A percentile compares a stretch with the other conserved stretches of the same genome.
Evolutionary conservation across 192 early-diverging fungal genomes (phyloP).

Genomic region (Physocladia obscura): DNA sequence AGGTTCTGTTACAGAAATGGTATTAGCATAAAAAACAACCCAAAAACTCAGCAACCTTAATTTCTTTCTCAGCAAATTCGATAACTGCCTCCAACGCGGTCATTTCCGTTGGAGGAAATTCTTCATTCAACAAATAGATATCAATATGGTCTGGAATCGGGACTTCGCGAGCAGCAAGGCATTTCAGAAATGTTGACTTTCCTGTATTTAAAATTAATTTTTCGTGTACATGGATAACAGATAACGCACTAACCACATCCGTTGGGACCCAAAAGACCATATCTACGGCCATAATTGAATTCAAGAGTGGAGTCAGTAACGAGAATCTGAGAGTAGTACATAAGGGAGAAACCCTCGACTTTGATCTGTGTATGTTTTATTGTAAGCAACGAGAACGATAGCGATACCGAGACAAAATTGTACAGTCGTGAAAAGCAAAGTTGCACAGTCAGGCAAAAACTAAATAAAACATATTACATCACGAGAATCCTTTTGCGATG

Average conservation of each 20-base stretch:
- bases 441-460: background rate
- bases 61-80: constrained; percentile 82
- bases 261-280: constrained; percentile 93
- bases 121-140: constrained; percentile 93
- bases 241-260: constrained; percentile 69
- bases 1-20: constrained; percentile 56
- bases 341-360: constrained; percentile 90
- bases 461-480: constrained; percentile 55
- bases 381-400: too few species aligned
- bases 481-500: constrained; percentile 83
- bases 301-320: constrained; percentile 92
- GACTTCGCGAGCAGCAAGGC: constrained; percentile 88
- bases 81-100: constrained; percentile 92
- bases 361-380: too few species aligned
- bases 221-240: too few species aligned
- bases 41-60: constrained; percentile 51
- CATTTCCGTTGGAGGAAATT: constrained; percentile 91
- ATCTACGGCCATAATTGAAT: constrained; percentile 97
- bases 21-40: background rate
- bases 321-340: constrained; percentile 90
- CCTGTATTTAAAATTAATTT: constrained; percentile 33
- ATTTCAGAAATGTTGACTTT: constrained; percentile 92
- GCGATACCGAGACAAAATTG: too few species aligned
- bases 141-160: constrained; percentile 96
- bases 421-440: background rate